These are phyloP conservation scores for Phytophthora sansomeana DNA, from an alignment of 352 stramenopile species.

Conservation along the genomic window DNA sequence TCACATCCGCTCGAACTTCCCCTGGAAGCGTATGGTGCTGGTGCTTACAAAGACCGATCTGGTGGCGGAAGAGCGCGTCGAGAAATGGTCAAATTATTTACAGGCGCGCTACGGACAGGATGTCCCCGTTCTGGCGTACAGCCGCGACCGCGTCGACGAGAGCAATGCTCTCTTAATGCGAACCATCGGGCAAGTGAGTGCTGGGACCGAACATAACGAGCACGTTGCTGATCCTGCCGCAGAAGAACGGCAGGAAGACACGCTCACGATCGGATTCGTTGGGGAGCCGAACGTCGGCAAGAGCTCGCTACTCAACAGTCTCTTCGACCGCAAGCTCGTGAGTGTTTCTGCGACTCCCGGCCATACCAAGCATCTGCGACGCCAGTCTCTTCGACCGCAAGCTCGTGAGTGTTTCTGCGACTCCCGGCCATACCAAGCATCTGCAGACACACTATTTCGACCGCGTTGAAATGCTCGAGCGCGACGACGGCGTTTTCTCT, in stretches of 20 bases:
- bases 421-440: slow-evolving; percentile 84
- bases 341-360: slow-evolving; percentile 82
- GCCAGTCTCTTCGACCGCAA: slow-evolving; percentile 78
- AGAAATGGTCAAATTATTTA: slow-evolving; percentile 95
- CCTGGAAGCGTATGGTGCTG: slow-evolving; percentile 94
- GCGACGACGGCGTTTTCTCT: slow-evolving; percentile 25
- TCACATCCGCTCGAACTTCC: slow-evolving; percentile 50
- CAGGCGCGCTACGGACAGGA: slow-evolving; percentile 84
- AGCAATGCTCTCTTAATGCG: slow-evolving; percentile 58
- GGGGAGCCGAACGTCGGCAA: slow-evolving; percentile 98
- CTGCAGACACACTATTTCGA: slow-evolving; percentile 85
- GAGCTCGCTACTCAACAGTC: slow-evolving; percentile 93
- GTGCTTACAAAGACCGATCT: slow-evolving; percentile 99
- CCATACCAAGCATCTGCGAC: slow-evolving; percentile 85
- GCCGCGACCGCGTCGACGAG: slow-evolving; percentile 62
- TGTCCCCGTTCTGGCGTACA: slow-evolving; percentile 83
- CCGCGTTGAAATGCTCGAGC: slow-evolving; percentile 57
- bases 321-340: slow-evolving; percentile 82
- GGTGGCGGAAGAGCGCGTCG: slow-evolving; percentile 82
- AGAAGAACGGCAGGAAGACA: slow-evolving; percentile 92
- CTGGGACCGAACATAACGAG: slow-evolving; percentile 31
- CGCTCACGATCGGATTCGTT: slow-evolving; percentile 95
- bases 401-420: slow-evolving; percentile 82
- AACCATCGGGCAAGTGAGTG: slow-evolving; percentile 48
- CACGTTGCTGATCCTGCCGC: slow-evolving; percentile 26